Evolutionary conservation across 176 grass and related monocot genomes (phyloP), one percentile per base, ranked within the genome.

Genomic region (Oryza meridionalis): DNA sequence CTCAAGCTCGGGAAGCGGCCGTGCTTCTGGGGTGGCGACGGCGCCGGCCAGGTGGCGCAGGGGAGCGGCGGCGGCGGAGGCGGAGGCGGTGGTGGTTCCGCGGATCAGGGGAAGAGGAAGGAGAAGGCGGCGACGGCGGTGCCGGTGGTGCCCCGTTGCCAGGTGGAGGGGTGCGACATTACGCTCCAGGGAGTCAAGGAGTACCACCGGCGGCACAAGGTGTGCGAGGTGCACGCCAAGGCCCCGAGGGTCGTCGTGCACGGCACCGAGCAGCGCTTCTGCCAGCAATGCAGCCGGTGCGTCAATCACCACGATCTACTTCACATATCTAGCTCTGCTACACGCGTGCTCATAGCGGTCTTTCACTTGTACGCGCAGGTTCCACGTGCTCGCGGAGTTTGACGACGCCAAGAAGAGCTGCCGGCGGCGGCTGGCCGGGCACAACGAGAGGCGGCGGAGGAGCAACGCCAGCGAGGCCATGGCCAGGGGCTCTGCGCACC

Each of bases 221-320:
- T 97, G 76, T 97, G 94, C 72, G 92, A 88, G 80, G 63, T 75
- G 83, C 92, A 97, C 87, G 90, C 94, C 70, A 97, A 97, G 68
- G 87, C 94, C 11, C 86, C 92, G 50, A 53, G 71, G 15, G 92
- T 92, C 86, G 70, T 92, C n/a, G 86, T 97, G 31, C 88, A 87
- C 63, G 88, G 95, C 79, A 73, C 78, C 70, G 88, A 92, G 73
- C 95, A 97, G 79, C 90, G 95, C 27, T 97, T 97, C 81, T 97
- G 95, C 85, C 95, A 97, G 85, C 95, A 97, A 22, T 97, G 95
- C 85, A 97, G 95, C 88, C 90, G 94, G 94, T 94, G 8, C 9
- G 65, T 76, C 12, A 65, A 25, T n/a, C 15, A 19, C 50, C 46
- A 49, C 46, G 46, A 49, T 49, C 46, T 49, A 47, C 43, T 11